Conservation (phyloP, 768 basidiomycete species). For the Lentinula raphanica region DNA sequence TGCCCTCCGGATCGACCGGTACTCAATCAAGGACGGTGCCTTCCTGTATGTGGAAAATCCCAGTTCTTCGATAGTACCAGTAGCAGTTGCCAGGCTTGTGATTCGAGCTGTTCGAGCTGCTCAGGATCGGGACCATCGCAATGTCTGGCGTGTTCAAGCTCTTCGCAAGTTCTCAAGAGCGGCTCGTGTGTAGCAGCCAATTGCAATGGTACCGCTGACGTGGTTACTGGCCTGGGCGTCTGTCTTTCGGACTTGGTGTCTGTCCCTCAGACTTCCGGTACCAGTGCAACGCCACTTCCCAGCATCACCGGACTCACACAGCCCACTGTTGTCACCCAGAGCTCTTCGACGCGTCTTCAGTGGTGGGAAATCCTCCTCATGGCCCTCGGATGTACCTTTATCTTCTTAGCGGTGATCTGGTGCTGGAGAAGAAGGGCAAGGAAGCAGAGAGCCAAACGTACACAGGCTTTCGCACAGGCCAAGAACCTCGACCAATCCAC, state of each 20-base stretch:
- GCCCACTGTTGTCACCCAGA: conserved; percentile 29
- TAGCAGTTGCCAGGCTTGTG: conserved; percentile 64
- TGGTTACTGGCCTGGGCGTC: conserved; percentile 67
- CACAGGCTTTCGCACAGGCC: conserved; percentile 56
- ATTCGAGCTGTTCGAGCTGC: conserved; percentile 75
- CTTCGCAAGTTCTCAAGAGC: conserved; percentile 53
- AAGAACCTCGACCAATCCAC: conserved; percentile 46
- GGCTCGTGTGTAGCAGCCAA: conserved; percentile 62
- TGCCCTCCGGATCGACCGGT: conserved; percentile 69
- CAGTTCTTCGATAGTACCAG: conserved; percentile 70
- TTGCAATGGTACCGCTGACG: conserved; percentile 49
- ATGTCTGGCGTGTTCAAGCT: conserved; percentile 71
- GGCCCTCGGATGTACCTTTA: conserved; percentile 75
- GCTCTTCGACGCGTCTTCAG: conserved; percentile 33
- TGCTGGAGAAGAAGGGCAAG: conserved; percentile 67
- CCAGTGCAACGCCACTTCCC: conserved; percentile 32
- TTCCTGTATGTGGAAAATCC: conserved; percentile 66
- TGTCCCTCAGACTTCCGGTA: conserved; percentile 36
- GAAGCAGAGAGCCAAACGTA: conserved; percentile 62
- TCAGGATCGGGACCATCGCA: conserved; percentile 59
- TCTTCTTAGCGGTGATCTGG: conserved; percentile 62
- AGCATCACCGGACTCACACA: conserved; percentile 42
- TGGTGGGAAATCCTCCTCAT: conserved; percentile 90
- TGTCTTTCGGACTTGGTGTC: conserved; percentile 75
- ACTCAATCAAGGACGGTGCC: conserved; percentile 68